phyloP scores from a whole-genome alignment of 176 grass and related monocot genomes.

The Oryza coarctata region DNA sequence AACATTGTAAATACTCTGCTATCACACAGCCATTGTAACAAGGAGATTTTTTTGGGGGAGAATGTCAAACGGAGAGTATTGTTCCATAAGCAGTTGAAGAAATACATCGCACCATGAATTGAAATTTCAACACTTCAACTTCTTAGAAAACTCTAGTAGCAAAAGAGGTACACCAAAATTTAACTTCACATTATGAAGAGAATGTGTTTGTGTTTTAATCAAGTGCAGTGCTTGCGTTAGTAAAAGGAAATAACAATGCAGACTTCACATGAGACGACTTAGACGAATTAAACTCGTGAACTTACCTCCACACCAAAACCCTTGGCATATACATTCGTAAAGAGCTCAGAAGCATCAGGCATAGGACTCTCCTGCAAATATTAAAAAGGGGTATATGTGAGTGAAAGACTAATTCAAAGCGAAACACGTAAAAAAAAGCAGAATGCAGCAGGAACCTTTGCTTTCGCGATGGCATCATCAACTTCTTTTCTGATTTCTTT shows the following conservation, averaged over 20 bases:
- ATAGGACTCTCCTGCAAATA: constrained; percentile 79
- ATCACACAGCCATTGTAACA: neutral
- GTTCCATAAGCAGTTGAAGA: neutral
- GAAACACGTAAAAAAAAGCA: neutral
- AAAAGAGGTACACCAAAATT: neutral
- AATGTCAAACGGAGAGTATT: neutral
- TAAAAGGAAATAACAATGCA: neutral
- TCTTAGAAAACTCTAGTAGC: neutral
- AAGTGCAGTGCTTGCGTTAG: neutral
- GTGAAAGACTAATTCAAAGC: constrained; percentile 24
- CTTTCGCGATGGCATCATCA: constrained; percentile 82
- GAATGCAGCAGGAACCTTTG: constrained; percentile 60
- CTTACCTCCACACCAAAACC: constrained; percentile 78
- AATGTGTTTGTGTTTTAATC: neutral
- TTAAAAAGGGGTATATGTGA: constrained; percentile 27
- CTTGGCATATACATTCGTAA: constrained; percentile 83
- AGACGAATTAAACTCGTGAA: constrained; percentile 12
- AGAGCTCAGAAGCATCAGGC: constrained; percentile 85
- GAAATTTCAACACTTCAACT: neutral
- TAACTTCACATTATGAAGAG: neutral
- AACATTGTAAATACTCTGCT: neutral
- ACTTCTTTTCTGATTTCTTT: constrained; percentile 93
- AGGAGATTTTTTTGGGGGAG: neutral
- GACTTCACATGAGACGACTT: neutral
- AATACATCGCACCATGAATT: neutral